phyloP scores from a whole-genome alignment of 371 early-diverging fungal species.

The Zychaea mexicana region DNA sequence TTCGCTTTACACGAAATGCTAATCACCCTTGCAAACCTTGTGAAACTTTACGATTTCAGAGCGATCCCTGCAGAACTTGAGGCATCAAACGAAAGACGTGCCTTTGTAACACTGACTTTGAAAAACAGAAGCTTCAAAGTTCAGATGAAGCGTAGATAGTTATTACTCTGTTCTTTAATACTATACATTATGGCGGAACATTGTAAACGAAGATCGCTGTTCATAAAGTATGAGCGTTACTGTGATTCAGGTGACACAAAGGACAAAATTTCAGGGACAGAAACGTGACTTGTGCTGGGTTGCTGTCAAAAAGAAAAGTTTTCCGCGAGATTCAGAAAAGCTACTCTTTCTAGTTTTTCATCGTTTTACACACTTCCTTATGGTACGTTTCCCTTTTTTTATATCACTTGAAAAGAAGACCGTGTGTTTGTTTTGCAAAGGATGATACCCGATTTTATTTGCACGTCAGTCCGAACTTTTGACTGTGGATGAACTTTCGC shows the following conservation, averaged over 20 bases:
- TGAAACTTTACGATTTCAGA: conserved; percentile 30
- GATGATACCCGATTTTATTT: conserved; percentile 10
- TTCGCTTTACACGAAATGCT: conserved; percentile 54
- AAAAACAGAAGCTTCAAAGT: conserved; percentile 25
- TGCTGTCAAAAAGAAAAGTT: too few species aligned
- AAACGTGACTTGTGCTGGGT: too few species aligned
- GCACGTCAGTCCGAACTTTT: conserved; percentile 12
- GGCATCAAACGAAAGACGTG: conserved; percentile 19
- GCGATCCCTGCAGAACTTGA: conserved; percentile 27
- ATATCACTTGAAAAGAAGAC: too few species aligned
- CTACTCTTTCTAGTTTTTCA: too few species aligned
- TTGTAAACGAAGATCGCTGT: too few species aligned
- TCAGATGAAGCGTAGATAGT: conserved; percentile 16
- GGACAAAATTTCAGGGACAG: too few species aligned
- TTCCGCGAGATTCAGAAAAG: too few species aligned
- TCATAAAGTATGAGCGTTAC: too few species aligned
- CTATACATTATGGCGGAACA: too few species aligned
- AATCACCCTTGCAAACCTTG: conserved; percentile 30
- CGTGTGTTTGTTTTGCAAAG: conserved; percentile 1
- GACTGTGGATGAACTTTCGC: conserved; percentile 10
- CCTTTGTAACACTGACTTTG: conserved; percentile 28
- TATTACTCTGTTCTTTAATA: neutral
- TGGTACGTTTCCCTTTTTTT: too few species aligned
- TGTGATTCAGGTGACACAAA: too few species aligned
- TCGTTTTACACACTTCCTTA: too few species aligned